These are phyloP conservation scores for Nitzschia sp. DNA, from an alignment of 108 stramenopile genomes.

Conservation along the genomic window DNA sequence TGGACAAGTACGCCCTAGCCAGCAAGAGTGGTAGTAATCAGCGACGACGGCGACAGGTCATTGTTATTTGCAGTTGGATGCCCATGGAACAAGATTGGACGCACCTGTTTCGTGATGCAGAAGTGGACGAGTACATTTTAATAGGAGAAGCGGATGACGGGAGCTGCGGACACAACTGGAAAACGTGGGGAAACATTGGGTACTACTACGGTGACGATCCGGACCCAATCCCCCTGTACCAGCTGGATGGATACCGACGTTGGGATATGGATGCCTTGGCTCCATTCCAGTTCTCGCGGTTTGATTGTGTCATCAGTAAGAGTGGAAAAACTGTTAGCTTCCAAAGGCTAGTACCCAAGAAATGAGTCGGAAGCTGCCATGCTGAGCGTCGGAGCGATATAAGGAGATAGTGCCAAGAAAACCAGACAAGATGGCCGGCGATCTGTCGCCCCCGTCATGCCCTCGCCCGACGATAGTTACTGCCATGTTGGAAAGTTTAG, in stretches of 20 bases:
- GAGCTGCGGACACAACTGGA: slow-evolving; percentile 80
- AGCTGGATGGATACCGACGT: slow-evolving; percentile 68
- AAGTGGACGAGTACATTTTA: slow-evolving; percentile 79
- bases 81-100: slow-evolving; percentile 85
- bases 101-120: slow-evolving; percentile 47
- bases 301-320: slow-evolving; percentile 63
- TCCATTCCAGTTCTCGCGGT: slow-evolving; percentile 67
- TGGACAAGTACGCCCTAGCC: slow-evolving; percentile 51
- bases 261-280: slow-evolving; percentile 60
- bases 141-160: slow-evolving; percentile 87
- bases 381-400: too few relatives aligned
- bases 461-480: too few relatives aligned
- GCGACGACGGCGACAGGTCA: slow-evolving; percentile 27
- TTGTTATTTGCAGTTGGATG: slow-evolving; percentile 88
- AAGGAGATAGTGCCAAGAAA: too few relatives aligned
- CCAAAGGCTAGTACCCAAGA: too few relatives aligned
- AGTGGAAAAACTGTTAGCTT: slow-evolving; percentile 77
- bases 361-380: too few relatives aligned
- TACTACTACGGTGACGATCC: slow-evolving; percentile 19
- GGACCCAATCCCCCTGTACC: slow-evolving; percentile 37
- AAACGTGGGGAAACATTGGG: slow-evolving; percentile 76
- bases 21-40: slow-evolving; percentile 5
- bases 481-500: too few relatives aligned
- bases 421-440: too few relatives aligned
- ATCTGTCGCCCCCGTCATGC: too few relatives aligned